Evolutionary conservation across 192 early-diverging fungal genomes (phyloP), one percentile per base, ranked within the genome.

Genomic region (Pilaira anomala): DNA sequence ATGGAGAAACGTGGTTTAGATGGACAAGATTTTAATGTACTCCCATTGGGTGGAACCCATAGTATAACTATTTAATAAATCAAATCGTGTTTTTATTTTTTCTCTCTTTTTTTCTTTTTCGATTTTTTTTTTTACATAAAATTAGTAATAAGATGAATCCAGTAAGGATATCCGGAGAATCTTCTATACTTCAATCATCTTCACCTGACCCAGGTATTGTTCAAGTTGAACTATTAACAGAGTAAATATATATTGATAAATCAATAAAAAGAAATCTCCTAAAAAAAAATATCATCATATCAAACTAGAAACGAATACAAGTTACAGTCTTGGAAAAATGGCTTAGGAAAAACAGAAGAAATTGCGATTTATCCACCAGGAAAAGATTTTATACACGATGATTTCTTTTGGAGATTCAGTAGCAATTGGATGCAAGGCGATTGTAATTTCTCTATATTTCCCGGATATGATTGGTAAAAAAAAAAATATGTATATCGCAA

Each of bases 341-440:
- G 85, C 0, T 63, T 84, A 19, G 85, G 85, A 36, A 68, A 57
- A 54, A 87, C 83, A 4, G 45, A 59, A 4, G 76, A 86, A 62
- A 81, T 87, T 28, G 78, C 78, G 9, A 86, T 86, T 18, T 65
- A 73, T 61, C 85, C 84, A 40, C 57, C 71, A 3, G 45, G 56
- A 36, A 58, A 64, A n/a, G 60, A 82, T 52, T 76, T 67, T 49
- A 52, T 63, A 33, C 69, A 66, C 28, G 85, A 86, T 16, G 49
- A 69, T 7, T 87, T 87, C 66, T 44, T 82, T 18, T 87, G 85
- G 85, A 71, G 82, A 16, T 62, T 86, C 4, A 72, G 62, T 51
- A 40, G 60, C 12, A 39, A 39, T 41, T 30, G n/a, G 18, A 58
- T 72, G 5, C 7, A 56, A 11, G 39, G 44, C 6, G 26, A 46